A percentile compares a stretch with the other conserved stretches of the same genome.
These are phyloP conservation scores for Myxozyma lipomycoides DNA, from an alignment of 805 yeast genomes.

Conservation along the genomic window DNA sequence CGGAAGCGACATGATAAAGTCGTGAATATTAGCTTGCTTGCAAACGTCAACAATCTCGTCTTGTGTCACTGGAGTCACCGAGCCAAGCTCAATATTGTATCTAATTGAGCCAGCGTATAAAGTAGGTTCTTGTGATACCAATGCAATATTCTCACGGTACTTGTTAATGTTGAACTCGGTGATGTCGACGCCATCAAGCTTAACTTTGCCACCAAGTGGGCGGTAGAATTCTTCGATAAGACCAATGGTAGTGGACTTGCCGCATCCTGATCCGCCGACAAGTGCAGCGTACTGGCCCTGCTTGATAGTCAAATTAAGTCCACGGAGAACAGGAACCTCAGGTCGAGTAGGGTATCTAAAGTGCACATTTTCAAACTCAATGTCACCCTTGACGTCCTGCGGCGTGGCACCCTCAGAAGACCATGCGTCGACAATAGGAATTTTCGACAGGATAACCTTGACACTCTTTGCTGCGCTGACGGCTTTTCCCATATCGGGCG, in stretches of 20 bases:
- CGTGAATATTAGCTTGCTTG: constrained; percentile 54
- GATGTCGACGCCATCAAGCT: constrained; percentile 52
- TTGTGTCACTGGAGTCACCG: constrained; percentile 38
- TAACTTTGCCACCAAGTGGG: constrained; percentile 46
- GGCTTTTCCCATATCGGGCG: constrained; percentile 47
- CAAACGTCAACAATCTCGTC: constrained; percentile 48
- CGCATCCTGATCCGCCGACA: constrained; percentile 64
- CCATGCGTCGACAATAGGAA: constrained; percentile 39
- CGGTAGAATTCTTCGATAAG: constrained; percentile 52
- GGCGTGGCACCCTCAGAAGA: constrained; percentile 34
- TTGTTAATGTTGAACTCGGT: constrained; percentile 47
- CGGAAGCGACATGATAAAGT: constrained; percentile 52
- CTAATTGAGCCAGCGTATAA: constrained; percentile 53
- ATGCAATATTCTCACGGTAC: constrained; percentile 51
- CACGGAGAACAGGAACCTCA: constrained; percentile 44
- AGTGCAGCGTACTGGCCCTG: constrained; percentile 56
- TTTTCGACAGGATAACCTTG: constrained; percentile 35
- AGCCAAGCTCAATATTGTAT: constrained; percentile 54
- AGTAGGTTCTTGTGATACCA: constrained; percentile 62
- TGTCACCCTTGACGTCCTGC: constrained; percentile 43
- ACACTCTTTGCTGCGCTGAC: constrained; percentile 38
- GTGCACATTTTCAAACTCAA: constrained; percentile 46
- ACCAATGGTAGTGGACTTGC: constrained; percentile 58
- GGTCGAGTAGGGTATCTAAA: constrained; percentile 36
- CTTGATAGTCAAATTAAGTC: constrained; percentile 48